phyloP scores from a whole-genome alignment of 1,284 basidiomycete genomes.

The Cryptococcus hybrid region DNA sequence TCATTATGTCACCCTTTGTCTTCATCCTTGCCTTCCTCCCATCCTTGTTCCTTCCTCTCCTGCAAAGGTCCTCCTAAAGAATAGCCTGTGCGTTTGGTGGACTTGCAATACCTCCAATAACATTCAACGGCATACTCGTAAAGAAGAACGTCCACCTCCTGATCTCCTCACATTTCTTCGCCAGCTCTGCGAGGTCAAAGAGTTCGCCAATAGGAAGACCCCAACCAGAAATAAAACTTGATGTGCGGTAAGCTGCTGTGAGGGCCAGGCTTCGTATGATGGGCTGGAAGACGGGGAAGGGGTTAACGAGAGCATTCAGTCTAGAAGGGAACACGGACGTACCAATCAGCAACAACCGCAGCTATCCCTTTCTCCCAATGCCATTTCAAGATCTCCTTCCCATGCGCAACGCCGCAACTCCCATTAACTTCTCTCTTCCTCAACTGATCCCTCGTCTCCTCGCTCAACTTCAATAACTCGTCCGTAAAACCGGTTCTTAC shows the following conservation, averaged over 20 bases:
- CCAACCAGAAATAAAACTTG: constrained; percentile 39
- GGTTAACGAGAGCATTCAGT: background rate
- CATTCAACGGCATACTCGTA: constrained; percentile 45
- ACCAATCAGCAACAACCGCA: constrained; percentile 50
- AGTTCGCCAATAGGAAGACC: constrained; percentile 50
- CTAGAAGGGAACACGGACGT: constrained; percentile 11
- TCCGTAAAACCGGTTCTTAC: constrained; percentile 49
- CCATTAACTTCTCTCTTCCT: constrained; percentile 14
- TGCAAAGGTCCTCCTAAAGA: constrained; percentile 13
- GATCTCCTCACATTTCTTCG: constrained; percentile 33
- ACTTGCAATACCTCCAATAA: constrained; percentile 51
- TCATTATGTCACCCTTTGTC: no score
- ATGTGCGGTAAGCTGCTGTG: constrained; percentile 21
- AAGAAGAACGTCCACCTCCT: constrained; percentile 51
- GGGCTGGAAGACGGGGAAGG: constrained; percentile 10
- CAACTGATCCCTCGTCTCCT: constrained; percentile 22
- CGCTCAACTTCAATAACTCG: constrained; percentile 31
- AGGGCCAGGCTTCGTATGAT: constrained; percentile 35
- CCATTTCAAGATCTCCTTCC: constrained; percentile 43
- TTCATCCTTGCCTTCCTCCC: no score
- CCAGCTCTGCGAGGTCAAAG: constrained; percentile 50
- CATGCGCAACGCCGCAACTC: constrained; percentile 31
- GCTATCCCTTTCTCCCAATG: constrained; percentile 53
- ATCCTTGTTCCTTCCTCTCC: background rate
- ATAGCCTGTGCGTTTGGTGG: constrained; percentile 51